phyloP scores from a whole-genome alignment of 192 early-diverging fungal genomes.

The Podila epigama region DNA sequence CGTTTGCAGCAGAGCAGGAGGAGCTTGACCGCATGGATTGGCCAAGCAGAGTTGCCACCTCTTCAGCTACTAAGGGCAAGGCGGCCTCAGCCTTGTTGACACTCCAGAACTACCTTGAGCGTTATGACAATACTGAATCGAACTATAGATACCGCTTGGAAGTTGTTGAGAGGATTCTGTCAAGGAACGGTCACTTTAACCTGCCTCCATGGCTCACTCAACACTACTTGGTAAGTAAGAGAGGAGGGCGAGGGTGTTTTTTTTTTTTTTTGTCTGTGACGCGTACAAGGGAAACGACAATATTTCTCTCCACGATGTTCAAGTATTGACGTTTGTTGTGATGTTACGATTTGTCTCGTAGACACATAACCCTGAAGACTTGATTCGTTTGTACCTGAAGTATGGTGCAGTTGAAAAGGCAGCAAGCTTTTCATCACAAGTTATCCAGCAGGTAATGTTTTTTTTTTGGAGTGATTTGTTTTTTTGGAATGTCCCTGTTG shows the following conservation, averaged over 20 bases:
- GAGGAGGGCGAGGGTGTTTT: neutral
- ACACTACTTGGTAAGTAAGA: conserved; percentile 31
- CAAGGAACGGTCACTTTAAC: conserved; percentile 19
- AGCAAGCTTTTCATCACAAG: conserved; percentile 23
- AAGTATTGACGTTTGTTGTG: neutral
- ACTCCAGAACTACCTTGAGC: conserved; percentile 24
- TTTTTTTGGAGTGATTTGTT: neutral
- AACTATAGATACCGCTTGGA: conserved; percentile 25
- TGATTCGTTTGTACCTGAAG: conserved; percentile 38
- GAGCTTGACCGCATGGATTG: conserved; percentile 15
- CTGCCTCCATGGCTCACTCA: conserved; percentile 33
- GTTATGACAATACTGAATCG: conserved; percentile 14
- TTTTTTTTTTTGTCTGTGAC: neutral
- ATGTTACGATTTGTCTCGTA: neutral
- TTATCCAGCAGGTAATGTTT: conserved; percentile 20
- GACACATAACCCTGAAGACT: conserved; percentile 35
- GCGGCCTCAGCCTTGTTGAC: conserved; percentile 12
- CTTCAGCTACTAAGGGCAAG: neutral
- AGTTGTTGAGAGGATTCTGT: conserved; percentile 14
- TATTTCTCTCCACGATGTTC: neutral
- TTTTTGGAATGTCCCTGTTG: neutral
- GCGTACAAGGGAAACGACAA: no score
- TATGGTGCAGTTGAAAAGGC: conserved; percentile 23
- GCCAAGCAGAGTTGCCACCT: neutral
- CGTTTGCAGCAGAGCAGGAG: conserved; percentile 27